Evolutionary conservation across 257 asterid genomes (phyloP).

Genomic region (Ilex aquifolium): DNA sequence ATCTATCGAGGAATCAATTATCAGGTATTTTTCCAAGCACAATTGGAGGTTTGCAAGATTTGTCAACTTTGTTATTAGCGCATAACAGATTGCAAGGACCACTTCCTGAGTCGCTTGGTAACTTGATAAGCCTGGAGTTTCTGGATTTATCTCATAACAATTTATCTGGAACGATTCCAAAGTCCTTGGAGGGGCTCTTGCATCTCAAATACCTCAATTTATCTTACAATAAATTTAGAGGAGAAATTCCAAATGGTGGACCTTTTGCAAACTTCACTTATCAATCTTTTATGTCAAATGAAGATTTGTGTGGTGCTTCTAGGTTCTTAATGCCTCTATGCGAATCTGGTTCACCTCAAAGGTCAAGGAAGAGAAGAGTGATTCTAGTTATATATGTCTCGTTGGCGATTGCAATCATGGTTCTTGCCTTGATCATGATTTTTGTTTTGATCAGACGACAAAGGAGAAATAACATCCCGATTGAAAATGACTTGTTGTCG

Average conservation of each 20-base stretch:
- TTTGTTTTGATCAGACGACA: constrained; percentile 5
- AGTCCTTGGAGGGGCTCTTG: constrained; percentile 11
- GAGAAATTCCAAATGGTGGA: constrained; percentile 23
- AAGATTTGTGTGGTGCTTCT: constrained; percentile 18
- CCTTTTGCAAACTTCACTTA: constrained; percentile 16
- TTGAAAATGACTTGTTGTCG: not conserved
- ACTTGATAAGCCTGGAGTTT: constrained; percentile 4
- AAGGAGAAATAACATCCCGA: not conserved
- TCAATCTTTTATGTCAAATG: constrained; percentile 17
- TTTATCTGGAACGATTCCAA: constrained; percentile 24
- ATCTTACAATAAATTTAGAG: constrained; percentile 15
- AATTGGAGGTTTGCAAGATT: constrained; percentile 7
- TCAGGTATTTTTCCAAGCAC: constrained; percentile 22
- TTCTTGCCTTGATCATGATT: constrained; percentile 8
- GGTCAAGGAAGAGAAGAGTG: not conserved
- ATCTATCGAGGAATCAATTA: constrained; percentile 28
- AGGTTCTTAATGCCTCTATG: constrained; percentile 15
- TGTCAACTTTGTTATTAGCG: constrained; percentile 11
- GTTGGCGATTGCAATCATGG: not conserved
- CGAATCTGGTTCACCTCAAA: not conserved
- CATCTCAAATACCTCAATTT: constrained; percentile 11
- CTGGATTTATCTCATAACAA: constrained; percentile 22
- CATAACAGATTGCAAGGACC: constrained; percentile 24
- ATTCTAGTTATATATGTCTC: not conserved
- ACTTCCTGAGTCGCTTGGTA: constrained; percentile 19